A percentile compares a stretch with the other conserved stretches of the same genome.
These are phyloP conservation scores for Lactuca saligna DNA, from an alignment of 129 eudicot species.

Conservation along the genomic window DNA sequence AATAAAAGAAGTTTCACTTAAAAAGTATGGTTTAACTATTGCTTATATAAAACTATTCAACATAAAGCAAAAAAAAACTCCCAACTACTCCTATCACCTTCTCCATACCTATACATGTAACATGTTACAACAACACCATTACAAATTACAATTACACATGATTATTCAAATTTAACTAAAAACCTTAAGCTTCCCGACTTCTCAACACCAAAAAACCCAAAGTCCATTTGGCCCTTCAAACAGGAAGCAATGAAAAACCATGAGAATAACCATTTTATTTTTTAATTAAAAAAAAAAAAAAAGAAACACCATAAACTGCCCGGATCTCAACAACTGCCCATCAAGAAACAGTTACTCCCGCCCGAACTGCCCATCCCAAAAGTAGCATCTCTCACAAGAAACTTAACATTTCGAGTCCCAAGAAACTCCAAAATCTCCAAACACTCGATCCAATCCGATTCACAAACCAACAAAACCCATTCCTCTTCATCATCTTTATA, in stretches of 20 bases:
- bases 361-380: conserved; percentile 59
- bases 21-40: conserved; percentile 25
- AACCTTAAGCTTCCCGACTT: conserved; percentile 23
- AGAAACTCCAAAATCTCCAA: conserved; percentile 66
- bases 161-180: conserved; percentile 27
- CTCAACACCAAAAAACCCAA: neutral
- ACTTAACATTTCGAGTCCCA: conserved; percentile 67
- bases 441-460: conserved; percentile 80
- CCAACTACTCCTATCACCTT: conserved; percentile 35
- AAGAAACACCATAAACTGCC: neutral
- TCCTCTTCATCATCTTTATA: conserved; percentile 87
- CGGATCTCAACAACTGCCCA: conserved; percentile 32
- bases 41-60: conserved; percentile 22
- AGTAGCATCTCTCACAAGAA: conserved; percentile 59
- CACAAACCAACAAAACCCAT: conserved; percentile 86
- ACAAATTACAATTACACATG: conserved; percentile 15
- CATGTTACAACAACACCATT: conserved; percentile 1
- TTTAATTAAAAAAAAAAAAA: conserved; percentile 11
- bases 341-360: conserved; percentile 55
- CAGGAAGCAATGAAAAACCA: conserved; percentile 21
- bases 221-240: conserved; percentile 21
- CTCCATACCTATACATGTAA: conserved; percentile 32
- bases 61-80: conserved; percentile 18
- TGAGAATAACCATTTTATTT: conserved; percentile 28
- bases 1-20: neutral